Evolutionary conservation across 768 basidiomycete genomes (phyloP), one percentile per base, ranked within the genome.

Genomic region (Steccherinum ochraceum): DNA sequence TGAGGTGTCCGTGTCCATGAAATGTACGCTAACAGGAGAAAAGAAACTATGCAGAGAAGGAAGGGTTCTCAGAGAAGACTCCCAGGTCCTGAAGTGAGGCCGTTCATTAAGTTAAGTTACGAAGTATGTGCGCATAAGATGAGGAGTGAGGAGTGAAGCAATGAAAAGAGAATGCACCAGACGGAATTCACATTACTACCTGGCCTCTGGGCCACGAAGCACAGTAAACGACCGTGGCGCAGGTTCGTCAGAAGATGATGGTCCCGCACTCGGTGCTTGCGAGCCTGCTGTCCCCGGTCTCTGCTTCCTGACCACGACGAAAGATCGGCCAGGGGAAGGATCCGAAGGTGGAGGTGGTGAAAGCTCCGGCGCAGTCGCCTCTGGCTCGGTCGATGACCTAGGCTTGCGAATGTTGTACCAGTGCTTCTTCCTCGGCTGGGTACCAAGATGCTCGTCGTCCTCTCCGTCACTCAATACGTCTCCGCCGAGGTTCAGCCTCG

Each of bases 371-470:
- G 52, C 59, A n/a, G 60, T 66, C 51, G 67, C 68, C 21, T 74
- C 73, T 41, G 80, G 79, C 52, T 76, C 81, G 57, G 82, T 84
- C 53, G 83, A 76, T 26, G 77, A 74, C 46, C 85, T 74, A 60
- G 71, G 73, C 52, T 80, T 75, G 27, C 81, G 72, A 19, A 86
- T 62, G 48, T 79, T 78, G 61, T 80, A 86, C 86, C 86, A 89
- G n/a, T 74, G 74, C 60, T 76, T 82, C 73, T 81, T 85, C 69
- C 72, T 83, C 25, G 76, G 75, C 55, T 74, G 74, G n/a, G 39
- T 44, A 64, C 64, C 30, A 4, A 24, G 13, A 4, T 25, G 69
- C 65, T 50, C 26, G 49, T 48, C 52, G 41, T 43, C 43, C 43
- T 71, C 68, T 11, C 64, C 70, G 48, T 72, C 77, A 45, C n/a